Conservation (phyloP, 768 basidiomycete genomes). For the Boletus eberwhitei region DNA sequence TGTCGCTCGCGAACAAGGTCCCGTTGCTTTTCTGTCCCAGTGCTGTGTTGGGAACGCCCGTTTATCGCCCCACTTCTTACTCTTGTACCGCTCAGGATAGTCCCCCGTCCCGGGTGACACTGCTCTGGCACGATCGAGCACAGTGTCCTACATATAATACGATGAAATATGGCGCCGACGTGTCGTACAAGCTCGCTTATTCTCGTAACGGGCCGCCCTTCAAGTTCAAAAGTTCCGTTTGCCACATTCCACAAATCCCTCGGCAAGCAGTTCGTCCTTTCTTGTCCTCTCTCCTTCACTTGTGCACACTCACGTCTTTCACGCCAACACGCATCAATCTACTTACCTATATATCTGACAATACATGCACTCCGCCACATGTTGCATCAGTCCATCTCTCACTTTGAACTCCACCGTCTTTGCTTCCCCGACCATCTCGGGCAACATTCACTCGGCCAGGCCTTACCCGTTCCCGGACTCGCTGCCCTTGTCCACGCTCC, state of each 20-base stretch:
- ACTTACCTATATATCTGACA: slow-evolving; percentile 15
- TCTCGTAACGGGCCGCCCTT: slow-evolving; percentile 7
- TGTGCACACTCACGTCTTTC: slow-evolving; percentile 23
- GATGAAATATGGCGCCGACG: slow-evolving; percentile 1
- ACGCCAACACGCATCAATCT: slow-evolving; percentile 16
- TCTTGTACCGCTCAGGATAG: slow-evolving; percentile 1
- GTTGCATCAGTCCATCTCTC: slow-evolving; percentile 20
- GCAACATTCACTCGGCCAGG: slow-evolving; percentile 5
- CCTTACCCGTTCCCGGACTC: slow-evolving; percentile 10
- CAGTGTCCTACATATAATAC: slow-evolving; percentile 7
- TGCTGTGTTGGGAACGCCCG: slow-evolving; percentile 16
- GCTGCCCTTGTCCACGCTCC: slow-evolving; percentile 20
- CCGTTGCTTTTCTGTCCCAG: neutral
- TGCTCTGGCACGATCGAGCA: slow-evolving; percentile 5
- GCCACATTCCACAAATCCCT: slow-evolving; percentile 5
- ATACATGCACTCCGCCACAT: slow-evolving; percentile 31
- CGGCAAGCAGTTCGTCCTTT: slow-evolving; percentile 13
- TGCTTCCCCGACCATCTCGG: slow-evolving; percentile 7
- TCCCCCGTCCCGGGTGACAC: slow-evolving; percentile 7
- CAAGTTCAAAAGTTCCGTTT: neutral
- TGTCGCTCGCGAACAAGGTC: slow-evolving; percentile 7
- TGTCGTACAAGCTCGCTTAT: slow-evolving; percentile 23
- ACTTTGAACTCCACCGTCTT: slow-evolving; percentile 14
- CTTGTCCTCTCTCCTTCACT: slow-evolving; percentile 13
- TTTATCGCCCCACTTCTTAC: slow-evolving; percentile 1